These are phyloP conservation scores for Mycena olivaceomarginata DNA, from an alignment of 768 basidiomycete genomes.

Conservation along the genomic window DNA sequence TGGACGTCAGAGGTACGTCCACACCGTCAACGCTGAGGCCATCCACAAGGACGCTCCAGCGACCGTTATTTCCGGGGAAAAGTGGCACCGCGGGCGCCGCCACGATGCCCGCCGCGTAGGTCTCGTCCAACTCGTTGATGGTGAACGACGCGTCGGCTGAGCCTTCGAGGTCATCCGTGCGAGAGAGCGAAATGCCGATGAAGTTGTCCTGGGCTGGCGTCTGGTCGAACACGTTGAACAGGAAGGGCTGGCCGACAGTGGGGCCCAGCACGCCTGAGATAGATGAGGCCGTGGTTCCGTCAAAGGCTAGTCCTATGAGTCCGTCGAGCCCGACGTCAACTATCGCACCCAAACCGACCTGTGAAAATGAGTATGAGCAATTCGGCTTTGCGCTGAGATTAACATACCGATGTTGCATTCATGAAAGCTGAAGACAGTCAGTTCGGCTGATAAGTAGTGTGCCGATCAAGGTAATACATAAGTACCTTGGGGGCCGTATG, in stretches of 20 bases:
- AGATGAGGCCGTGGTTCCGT: background rate
- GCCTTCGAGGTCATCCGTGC: conserved; percentile 27
- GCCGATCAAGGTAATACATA: background rate
- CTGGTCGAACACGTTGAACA: conserved; percentile 27
- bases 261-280: background rate
- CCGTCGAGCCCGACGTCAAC: conserved; percentile 10
- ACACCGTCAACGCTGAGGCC: no score
- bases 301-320: conserved; percentile 20
- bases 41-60: conserved; percentile 18
- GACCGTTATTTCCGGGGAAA: background rate
- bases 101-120: background rate
- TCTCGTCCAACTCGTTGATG: conserved; percentile 17
- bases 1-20: no score
- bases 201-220: conserved; percentile 18
- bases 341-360: background rate
- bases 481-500: background rate
- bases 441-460: no score
- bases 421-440: background rate
- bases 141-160: conserved; percentile 18
- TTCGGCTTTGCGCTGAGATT: no score
- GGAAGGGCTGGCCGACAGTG: conserved; percentile 3
- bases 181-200: conserved; percentile 22
- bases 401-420: background rate
- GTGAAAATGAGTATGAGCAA: no score
- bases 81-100: background rate